Evolutionary conservation across 768 basidiomycete genomes (phyloP).

Genomic region (Lentinus brumalis): DNA sequence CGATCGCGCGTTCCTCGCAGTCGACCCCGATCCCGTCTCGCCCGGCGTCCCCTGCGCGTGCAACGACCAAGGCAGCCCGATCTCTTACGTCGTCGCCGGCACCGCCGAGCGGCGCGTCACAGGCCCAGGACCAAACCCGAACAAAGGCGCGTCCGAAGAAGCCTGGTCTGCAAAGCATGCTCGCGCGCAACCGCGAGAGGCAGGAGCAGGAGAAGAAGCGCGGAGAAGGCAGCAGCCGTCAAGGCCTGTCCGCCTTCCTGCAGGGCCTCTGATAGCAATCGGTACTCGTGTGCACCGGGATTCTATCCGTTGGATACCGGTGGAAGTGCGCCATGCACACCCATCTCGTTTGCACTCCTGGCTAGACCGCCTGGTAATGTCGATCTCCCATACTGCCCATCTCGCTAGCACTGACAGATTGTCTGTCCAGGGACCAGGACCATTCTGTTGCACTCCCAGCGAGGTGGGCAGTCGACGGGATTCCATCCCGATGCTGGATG

Average conservation of each 20-base stretch:
- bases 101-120: background rate
- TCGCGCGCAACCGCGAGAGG: conserved; percentile 60
- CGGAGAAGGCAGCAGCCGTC: conserved; percentile 26
- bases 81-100: background rate
- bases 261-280: conserved; percentile 35
- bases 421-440: too few relatives aligned
- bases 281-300: background rate
- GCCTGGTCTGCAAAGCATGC: conserved; percentile 60
- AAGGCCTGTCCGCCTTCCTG: conserved; percentile 58
- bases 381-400: too few relatives aligned
- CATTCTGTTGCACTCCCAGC: too few relatives aligned
- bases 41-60: conserved; percentile 5
- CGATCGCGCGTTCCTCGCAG: background rate
- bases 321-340: too few relatives aligned
- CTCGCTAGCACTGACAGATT: too few relatives aligned
- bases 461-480: too few relatives aligned
- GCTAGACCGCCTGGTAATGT: too few relatives aligned
- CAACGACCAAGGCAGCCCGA: background rate
- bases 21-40: conserved; percentile 12
- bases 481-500: too few relatives aligned
- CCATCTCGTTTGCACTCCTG: too few relatives aligned
- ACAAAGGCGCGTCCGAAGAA: conserved; percentile 49
- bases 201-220: conserved; percentile 44
- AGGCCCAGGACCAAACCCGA: background rate
- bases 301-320: too few relatives aligned